These are phyloP conservation scores for Gossypium aridum DNA, from an alignment of 441 rosid species.

Conservation along the genomic window DNA sequence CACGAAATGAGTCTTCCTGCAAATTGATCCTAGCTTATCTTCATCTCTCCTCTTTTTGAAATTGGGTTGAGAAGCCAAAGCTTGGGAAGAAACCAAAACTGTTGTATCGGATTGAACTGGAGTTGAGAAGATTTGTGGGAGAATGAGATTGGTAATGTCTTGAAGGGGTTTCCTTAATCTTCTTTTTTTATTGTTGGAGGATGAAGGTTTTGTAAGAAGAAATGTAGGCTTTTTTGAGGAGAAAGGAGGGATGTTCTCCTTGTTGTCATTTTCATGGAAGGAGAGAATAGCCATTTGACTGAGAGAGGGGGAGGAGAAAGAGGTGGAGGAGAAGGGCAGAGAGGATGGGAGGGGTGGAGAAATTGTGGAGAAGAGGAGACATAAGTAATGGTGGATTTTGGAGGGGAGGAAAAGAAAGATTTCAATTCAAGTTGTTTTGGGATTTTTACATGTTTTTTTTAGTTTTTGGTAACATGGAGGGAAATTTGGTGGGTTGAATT, in stretches of 20 bases:
- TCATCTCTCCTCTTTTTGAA: conserved; percentile 21
- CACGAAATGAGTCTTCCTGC: conserved; percentile 18
- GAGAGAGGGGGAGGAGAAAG: background rate
- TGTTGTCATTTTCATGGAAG: conserved; percentile 14
- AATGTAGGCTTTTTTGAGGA: conserved; percentile 1
- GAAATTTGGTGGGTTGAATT: conserved; percentile 11
- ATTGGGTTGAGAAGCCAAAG: conserved; percentile 14
- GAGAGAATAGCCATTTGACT: conserved; percentile 19
- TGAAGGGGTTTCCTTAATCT: conserved; percentile 30
- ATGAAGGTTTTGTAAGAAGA: conserved; percentile 3
- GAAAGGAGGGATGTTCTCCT: conserved; percentile 30
- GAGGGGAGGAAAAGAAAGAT: conserved; percentile 20
- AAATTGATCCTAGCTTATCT: background rate
- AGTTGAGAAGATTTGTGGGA: background rate
- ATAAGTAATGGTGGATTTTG: conserved; percentile 30
- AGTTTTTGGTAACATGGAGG: background rate
- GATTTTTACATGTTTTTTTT: background rate
- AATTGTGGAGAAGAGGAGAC: background rate
- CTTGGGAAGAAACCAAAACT: background rate
- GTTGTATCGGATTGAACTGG: conserved; percentile 2
- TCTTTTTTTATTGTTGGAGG: background rate
- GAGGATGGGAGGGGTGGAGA: background rate
- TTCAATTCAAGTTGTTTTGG: conserved; percentile 14
- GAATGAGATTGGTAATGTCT: conserved; percentile 30
- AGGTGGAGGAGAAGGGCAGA: background rate